Conservation (phyloP, 2,329 filamentous ascomycete species). For the Pseudogymnoascus sp. region DNA sequence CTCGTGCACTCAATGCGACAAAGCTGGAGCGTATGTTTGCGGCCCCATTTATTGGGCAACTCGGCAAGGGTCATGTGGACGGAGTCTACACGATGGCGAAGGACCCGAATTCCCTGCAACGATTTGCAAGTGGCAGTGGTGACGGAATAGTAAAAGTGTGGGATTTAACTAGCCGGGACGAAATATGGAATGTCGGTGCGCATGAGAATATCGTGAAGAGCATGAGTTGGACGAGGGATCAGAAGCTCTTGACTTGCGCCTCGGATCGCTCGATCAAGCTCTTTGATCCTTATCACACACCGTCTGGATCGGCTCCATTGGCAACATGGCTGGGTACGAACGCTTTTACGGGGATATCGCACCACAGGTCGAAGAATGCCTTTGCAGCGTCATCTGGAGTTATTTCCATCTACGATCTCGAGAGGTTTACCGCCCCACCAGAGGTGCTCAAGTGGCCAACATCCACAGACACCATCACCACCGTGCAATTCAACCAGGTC, state of each 20-base stretch:
- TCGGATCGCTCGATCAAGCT: slow-evolving; percentile 83
- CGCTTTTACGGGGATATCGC: slow-evolving; percentile 76
- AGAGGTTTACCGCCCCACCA: slow-evolving; percentile 69
- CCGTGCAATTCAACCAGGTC: slow-evolving; percentile 83
- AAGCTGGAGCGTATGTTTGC: slow-evolving; percentile 93
- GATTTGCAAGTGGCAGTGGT: slow-evolving; percentile 76
- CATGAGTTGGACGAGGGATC: slow-evolving; percentile 79
- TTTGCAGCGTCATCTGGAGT: slow-evolving; percentile 74
- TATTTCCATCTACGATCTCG: slow-evolving; percentile 84
- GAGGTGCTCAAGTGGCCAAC: slow-evolving; percentile 85
- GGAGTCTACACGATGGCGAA: slow-evolving; percentile 78
- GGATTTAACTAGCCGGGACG: slow-evolving; percentile 67
- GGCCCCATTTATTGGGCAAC: slow-evolving; percentile 73
- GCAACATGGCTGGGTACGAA: slow-evolving; percentile 78
- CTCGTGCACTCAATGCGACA: slow-evolving; percentile 70
- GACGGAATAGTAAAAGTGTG: slow-evolving; percentile 93
- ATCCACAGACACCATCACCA: slow-evolving; percentile 80
- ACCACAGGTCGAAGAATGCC: slow-evolving; percentile 69
- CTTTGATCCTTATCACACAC: slow-evolving; percentile 78
- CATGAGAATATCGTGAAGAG: slow-evolving; percentile 94
- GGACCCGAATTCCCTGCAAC: slow-evolving; percentile 65
- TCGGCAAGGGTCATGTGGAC: slow-evolving; percentile 87
- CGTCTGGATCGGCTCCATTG: slow-evolving; percentile 60
- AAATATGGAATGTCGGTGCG: slow-evolving; percentile 70
- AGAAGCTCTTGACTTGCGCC: slow-evolving; percentile 79